Evolutionary conservation across 306 rosid species (phyloP).

Genomic region (Begonia fuchsioides): DNA sequence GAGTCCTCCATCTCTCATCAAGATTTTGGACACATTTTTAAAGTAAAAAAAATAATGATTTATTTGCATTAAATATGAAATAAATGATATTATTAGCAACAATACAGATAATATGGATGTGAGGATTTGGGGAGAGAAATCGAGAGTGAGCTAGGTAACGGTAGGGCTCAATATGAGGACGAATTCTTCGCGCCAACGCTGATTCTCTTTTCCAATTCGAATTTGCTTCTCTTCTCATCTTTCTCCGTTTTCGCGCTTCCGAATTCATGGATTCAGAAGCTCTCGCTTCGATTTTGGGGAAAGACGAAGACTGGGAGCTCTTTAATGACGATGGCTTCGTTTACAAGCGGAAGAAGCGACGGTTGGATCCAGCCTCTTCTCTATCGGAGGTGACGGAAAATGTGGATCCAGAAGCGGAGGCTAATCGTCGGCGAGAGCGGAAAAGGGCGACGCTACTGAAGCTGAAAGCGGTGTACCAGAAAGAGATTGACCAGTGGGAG

Average conservation of each 20-base stretch:
- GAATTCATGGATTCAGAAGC: neutral
- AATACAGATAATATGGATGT: too few relatives aligned
- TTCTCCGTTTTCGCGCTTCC: neutral
- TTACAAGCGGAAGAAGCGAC: slow-evolving; percentile 12
- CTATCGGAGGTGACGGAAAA: slow-evolving; percentile 1
- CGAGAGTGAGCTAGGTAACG: too few relatives aligned
- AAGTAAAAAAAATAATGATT: slow-evolving; percentile 5
- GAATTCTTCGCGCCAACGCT: too few relatives aligned
- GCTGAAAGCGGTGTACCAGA: slow-evolving; percentile 6
- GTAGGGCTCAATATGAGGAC: too few relatives aligned
- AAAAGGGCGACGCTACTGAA: slow-evolving; percentile 9
- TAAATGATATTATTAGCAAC: too few relatives aligned
- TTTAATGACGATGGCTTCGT: slow-evolving; percentile 13
- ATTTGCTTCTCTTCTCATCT: neutral
- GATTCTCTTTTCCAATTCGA: neutral
- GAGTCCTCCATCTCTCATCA: too few relatives aligned
- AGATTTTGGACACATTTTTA: slow-evolving; percentile 1
- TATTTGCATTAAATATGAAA: neutral
- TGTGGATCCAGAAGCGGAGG: slow-evolving; percentile 6
- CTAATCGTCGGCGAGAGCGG: slow-evolving; percentile 9
- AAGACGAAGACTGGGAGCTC: slow-evolving; percentile 12
- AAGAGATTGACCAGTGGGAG: slow-evolving; percentile 16
- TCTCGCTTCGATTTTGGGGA: neutral
- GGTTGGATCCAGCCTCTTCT: slow-evolving; percentile 5
- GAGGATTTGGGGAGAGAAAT: too few relatives aligned